Conservation (phyloP, 2,329 filamentous ascomycete species). For the Colletotrichum horii region DNA sequence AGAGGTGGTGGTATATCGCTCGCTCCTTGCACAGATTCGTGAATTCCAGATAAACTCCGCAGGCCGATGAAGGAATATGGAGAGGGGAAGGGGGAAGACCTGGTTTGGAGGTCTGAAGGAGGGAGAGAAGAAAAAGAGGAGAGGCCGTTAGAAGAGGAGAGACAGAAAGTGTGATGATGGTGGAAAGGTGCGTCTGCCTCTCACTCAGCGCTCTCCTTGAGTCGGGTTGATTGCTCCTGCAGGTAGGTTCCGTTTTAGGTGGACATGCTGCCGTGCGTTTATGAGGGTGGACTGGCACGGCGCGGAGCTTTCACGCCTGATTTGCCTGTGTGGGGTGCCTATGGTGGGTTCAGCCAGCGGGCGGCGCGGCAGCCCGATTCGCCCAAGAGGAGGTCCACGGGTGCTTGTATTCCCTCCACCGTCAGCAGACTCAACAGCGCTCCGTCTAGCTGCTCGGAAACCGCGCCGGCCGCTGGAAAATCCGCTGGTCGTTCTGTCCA, state of each 20-base stretch:
- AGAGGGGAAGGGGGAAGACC: background rate
- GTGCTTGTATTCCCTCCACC: background rate
- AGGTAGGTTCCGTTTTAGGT: slow-evolving; percentile 1
- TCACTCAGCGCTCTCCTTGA: background rate
- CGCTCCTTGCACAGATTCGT: background rate
- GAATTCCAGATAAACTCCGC: background rate
- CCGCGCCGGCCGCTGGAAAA: slow-evolving; percentile 12
- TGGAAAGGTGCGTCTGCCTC: background rate
- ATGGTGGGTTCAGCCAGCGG: background rate
- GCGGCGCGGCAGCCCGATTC: background rate
- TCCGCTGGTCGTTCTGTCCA: background rate
- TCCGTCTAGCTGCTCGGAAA: background rate
- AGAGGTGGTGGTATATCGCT: background rate
- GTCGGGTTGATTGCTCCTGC: slow-evolving; percentile 4
- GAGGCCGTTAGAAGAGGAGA: background rate
- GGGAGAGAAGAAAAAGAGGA: background rate
- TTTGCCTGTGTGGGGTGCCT: background rate
- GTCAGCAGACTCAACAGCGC: slow-evolving; percentile 3
- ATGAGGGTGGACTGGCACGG: background rate
- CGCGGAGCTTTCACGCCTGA: slow-evolving; percentile 14
- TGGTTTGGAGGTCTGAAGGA: background rate
- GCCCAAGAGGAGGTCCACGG: background rate
- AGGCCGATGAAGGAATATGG: background rate
- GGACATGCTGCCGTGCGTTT: background rate
- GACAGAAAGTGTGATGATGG: background rate